These are phyloP conservation scores for Papiliotrema laurentii DNA, from an alignment of 1,284 basidiomycete genomes.

Conservation along the genomic window DNA sequence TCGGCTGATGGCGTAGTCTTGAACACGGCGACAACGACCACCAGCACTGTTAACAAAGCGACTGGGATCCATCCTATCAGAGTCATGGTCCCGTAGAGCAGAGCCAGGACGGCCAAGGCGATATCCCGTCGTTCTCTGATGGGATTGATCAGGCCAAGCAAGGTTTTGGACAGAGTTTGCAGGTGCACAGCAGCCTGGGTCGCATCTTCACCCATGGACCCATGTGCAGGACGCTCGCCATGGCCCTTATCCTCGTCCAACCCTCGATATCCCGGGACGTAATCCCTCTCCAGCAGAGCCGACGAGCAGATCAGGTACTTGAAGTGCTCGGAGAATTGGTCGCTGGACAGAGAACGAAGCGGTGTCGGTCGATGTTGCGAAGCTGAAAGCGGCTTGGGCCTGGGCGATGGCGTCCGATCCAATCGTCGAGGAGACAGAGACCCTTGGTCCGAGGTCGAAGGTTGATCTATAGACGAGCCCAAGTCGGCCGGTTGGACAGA, in stretches of 20 bases:
- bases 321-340: slow-evolving; percentile 38
- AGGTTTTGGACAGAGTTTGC: too few relatives aligned
- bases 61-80: slow-evolving; percentile 1
- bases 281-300: slow-evolving; percentile 38
- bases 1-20: too few relatives aligned
- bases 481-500: too few relatives aligned
- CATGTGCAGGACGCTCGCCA: too few relatives aligned
- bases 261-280: slow-evolving; percentile 18
- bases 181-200: too few relatives aligned
- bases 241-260: not conserved
- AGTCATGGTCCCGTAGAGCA: slow-evolving; percentile 7
- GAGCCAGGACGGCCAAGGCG: slow-evolving; percentile 10
- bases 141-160: not conserved
- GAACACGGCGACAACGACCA: not conserved
- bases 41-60: not conserved
- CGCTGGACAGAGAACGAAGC: too few relatives aligned
- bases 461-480: too few relatives aligned
- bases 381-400: too few relatives aligned
- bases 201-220: not conserved
- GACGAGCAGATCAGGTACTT: slow-evolving; percentile 40
- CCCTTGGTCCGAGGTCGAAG: too few relatives aligned
- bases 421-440: too few relatives aligned
- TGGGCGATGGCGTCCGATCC: too few relatives aligned
- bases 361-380: too few relatives aligned
- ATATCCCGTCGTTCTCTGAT: slow-evolving; percentile 20